phyloP scores from a whole-genome alignment of 2,329 filamentous ascomycete genomes.

The Podosphaera aphanis region DNA sequence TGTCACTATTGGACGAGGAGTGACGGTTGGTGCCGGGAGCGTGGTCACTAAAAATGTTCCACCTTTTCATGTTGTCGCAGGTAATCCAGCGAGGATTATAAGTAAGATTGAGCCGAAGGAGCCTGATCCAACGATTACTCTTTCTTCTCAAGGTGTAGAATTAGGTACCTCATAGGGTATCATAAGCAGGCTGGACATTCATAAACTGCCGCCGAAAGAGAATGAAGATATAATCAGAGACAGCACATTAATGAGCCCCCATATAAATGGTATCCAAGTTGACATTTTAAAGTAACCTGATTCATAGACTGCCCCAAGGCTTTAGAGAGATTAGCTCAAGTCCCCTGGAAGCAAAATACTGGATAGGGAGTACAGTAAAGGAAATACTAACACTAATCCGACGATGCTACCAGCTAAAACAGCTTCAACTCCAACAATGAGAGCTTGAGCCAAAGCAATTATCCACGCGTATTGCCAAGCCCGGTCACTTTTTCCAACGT shows the following conservation, averaged over 20 bases:
- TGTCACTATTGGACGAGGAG: conserved; percentile 53
- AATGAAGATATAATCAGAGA: conserved; percentile 47
- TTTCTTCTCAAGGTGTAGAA: conserved; percentile 1
- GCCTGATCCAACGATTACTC: conserved; percentile 8
- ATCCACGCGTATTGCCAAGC: conserved; percentile 24
- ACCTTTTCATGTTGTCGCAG: conserved; percentile 36
- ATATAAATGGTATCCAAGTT: conserved; percentile 51
- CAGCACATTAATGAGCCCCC: conserved; percentile 42
- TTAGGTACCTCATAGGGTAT: not conserved
- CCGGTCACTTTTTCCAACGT: conserved; percentile 19
- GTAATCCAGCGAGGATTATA: conserved; percentile 41
- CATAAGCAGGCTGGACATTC: conserved; percentile 6
- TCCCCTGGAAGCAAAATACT: not conserved
- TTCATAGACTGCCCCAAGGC: conserved; percentile 41
- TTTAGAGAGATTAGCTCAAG: conserved; percentile 1
- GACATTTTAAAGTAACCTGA: conserved; percentile 49
- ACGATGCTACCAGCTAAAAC: conserved; percentile 43
- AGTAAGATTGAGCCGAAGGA: conserved; percentile 18
- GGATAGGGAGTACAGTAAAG: not conserved
- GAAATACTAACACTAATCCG: conserved; percentile 32
- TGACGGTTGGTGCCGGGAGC: conserved; percentile 54
- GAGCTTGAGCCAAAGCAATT: conserved; percentile 33
- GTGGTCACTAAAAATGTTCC: conserved; percentile 64
- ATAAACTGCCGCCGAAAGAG: conserved; percentile 46
- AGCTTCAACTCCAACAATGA: conserved; percentile 38